Evolutionary conservation across 768 basidiomycete species (phyloP).

Genomic region (Kwoniella shandongensis): DNA sequence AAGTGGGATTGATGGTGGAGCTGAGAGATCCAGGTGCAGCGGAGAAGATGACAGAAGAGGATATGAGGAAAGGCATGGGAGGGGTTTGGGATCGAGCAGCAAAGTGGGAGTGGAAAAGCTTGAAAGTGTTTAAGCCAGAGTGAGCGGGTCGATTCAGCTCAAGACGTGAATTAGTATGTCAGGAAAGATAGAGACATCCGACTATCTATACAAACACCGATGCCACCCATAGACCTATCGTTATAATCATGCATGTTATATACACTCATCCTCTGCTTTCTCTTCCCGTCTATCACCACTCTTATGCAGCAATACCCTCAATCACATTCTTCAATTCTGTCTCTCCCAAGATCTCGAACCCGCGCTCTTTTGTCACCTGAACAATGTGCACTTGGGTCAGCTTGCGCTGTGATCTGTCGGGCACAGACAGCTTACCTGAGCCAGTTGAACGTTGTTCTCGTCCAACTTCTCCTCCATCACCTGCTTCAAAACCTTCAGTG

Average conservation of each 20-base stretch:
- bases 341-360: slow-evolving; percentile 89
- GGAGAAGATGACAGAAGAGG: slow-evolving; percentile 34
- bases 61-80: slow-evolving; percentile 40
- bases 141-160: too few relatives aligned
- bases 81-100: slow-evolving; percentile 50
- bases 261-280: background rate
- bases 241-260: slow-evolving; percentile 24
- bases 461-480: slow-evolving; percentile 99
- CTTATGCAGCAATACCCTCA: slow-evolving; percentile 60
- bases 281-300: slow-evolving; percentile 1
- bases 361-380: slow-evolving; percentile 75
- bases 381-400: slow-evolving; percentile 10
- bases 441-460: slow-evolving; percentile 96
- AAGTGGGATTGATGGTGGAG: slow-evolving; percentile 44
- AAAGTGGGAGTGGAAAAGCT: slow-evolving; percentile 42
- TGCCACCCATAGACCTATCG: slow-evolving; percentile 3
- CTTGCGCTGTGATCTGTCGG: too few relatives aligned
- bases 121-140: slow-evolving; percentile 42
- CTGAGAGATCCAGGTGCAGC: slow-evolving; percentile 36
- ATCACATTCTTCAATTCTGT: slow-evolving; percentile 76
- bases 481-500: slow-evolving; percentile 89
- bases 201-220: too few relatives aligned
- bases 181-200: too few relatives aligned
- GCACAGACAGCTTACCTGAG: slow-evolving; percentile 68
- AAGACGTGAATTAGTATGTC: too few relatives aligned